phyloP scores from a whole-genome alignment of 805 yeast genomes.

The Saturnispora sanitii region DNA sequence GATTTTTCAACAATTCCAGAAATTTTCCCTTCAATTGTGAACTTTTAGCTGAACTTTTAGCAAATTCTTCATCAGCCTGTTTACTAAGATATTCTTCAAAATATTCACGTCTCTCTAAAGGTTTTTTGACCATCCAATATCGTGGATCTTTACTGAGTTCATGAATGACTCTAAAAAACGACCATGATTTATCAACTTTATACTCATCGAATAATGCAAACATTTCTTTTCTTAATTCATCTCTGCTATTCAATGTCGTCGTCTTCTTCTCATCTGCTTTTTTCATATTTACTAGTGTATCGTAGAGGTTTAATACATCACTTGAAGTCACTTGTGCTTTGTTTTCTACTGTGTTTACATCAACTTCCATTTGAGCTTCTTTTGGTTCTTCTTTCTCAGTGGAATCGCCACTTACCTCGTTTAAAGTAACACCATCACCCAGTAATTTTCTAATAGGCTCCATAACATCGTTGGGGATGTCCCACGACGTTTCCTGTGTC shows the following conservation, averaged over 20 bases:
- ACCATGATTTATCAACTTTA: conserved; percentile 64
- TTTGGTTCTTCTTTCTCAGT: neutral
- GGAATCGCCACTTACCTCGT: conserved; percentile 5
- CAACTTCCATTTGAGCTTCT: neutral
- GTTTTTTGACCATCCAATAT: conserved; percentile 59
- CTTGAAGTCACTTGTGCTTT: neutral
- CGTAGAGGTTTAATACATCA: neutral
- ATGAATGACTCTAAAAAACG: conserved; percentile 58
- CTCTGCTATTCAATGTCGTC: neutral
- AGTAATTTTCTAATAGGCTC: conserved; percentile 2
- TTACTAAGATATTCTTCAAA: conserved; percentile 58
- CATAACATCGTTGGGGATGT: conserved; percentile 46
- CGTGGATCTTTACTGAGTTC: conserved; percentile 46
- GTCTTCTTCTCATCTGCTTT: conserved; percentile 3
- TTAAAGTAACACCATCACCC: conserved; percentile 15
- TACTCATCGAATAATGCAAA: conserved; percentile 41
- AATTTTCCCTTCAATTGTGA: conserved; percentile 52
- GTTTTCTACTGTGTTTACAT: neutral
- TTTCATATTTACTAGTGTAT: neutral
- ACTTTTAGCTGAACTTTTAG: conserved; percentile 41
- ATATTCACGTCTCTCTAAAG: conserved; percentile 46
- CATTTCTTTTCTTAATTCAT: conserved; percentile 32
- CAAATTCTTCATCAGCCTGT: conserved; percentile 39
- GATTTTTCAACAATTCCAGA: conserved; percentile 33
- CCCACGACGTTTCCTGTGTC: conserved; percentile 72